These are phyloP conservation scores for Colletotrichum tofieldiae DNA, from an alignment of 2,329 filamentous ascomycete genomes.

Conservation along the genomic window DNA sequence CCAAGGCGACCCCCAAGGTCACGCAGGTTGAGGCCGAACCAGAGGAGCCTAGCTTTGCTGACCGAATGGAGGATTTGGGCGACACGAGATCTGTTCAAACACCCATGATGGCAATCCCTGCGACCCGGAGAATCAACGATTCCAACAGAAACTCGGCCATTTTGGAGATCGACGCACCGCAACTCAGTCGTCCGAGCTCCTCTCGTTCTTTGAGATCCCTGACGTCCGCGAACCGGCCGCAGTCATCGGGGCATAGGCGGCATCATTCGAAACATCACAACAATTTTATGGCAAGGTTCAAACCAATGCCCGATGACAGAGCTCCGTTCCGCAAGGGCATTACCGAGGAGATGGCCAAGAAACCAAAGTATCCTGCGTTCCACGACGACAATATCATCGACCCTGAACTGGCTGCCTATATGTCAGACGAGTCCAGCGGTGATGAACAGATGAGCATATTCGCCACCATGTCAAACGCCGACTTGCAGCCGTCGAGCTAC, in stretches of 20 bases:
- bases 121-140: conserved; percentile 77
- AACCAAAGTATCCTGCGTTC: conserved; percentile 86
- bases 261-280: conserved; percentile 83
- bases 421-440: conserved; percentile 95
- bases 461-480: conserved; percentile 78
- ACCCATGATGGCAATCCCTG: conserved; percentile 80
- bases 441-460: conserved; percentile 94
- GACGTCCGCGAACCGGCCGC: conserved; percentile 74
- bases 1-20: conserved; percentile 58
- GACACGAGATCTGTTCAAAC: conserved; percentile 72
- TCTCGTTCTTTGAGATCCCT: conserved; percentile 89
- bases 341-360: conserved; percentile 76
- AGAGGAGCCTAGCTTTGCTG: conserved; percentile 58
- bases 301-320: conserved; percentile 80
- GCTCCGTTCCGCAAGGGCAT: conserved; percentile 87
- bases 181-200: conserved; percentile 91
- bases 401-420: conserved; percentile 92
- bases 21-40: conserved; percentile 56
- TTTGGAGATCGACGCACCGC: conserved; percentile 89
- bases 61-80: conserved; percentile 60
- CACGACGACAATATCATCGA: conserved; percentile 99
- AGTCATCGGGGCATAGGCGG: conserved; percentile 85
- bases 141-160: conserved; percentile 90
- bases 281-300: conserved; percentile 84
- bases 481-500: conserved; percentile 74